Conservation (phyloP, 2,329 filamentous ascomycete species). For the Gyromitra esculenta region DNA sequence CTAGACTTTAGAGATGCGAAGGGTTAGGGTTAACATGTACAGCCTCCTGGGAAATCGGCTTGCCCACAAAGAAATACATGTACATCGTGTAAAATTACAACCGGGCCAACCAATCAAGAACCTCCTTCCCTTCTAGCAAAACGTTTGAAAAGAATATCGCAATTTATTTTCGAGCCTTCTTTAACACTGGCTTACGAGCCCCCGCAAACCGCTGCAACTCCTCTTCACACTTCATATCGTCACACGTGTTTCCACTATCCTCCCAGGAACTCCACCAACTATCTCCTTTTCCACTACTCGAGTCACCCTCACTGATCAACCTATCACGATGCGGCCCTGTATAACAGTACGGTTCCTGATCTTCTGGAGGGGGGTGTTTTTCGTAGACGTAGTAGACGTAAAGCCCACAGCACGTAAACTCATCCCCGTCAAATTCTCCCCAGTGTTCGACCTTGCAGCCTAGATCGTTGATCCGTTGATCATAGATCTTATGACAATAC, state of each 20-base stretch:
- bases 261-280: conserved; percentile 24
- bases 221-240: conserved; percentile 22
- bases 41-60: background rate
- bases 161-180: background rate
- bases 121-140: background rate
- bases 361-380: conserved; percentile 3
- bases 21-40: background rate
- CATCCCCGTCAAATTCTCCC: conserved; percentile 29
- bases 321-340: conserved; percentile 11
- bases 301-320: background rate
- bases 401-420: conserved; percentile 33
- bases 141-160: background rate
- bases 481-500: conserved; percentile 35
- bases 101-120: background rate
- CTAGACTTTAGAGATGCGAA: background rate
- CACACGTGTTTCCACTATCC: conserved; percentile 25
- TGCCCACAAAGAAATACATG: background rate
- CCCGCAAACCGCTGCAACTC: conserved; percentile 12
- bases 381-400: conserved; percentile 31
- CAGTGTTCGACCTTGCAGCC: conserved; percentile 25
- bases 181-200: background rate
- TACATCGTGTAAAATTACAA: background rate
- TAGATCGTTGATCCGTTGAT: conserved; percentile 10
- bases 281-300: background rate
- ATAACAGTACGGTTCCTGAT: conserved; percentile 20